Evolutionary conservation across 2,329 filamentous ascomycete genomes (phyloP).

Genomic region (Mycocentrospora acerina): DNA sequence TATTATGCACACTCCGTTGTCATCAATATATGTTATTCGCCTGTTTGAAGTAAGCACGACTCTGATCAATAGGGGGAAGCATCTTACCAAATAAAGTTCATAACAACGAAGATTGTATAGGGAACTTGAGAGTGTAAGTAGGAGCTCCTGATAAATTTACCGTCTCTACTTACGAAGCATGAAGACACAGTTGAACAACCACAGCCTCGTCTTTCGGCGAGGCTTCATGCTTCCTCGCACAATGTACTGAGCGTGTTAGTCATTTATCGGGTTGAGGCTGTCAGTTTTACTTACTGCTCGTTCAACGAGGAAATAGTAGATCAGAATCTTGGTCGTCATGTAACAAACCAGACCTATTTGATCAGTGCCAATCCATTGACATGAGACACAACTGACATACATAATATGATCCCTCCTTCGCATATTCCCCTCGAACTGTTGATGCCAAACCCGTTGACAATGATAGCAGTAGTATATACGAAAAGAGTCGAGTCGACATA

Average conservation of each 20-base stretch:
- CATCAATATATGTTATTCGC: slow-evolving; percentile 58
- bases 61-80: slow-evolving; percentile 4
- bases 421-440: slow-evolving; percentile 56
- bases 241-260: slow-evolving; percentile 50
- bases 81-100: slow-evolving; percentile 62
- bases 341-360: slow-evolving; percentile 57
- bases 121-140: slow-evolving; percentile 22
- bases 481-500: slow-evolving; percentile 64
- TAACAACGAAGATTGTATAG: slow-evolving; percentile 49
- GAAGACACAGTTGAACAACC: slow-evolving; percentile 62
- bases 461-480: slow-evolving; percentile 58
- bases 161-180: slow-evolving; percentile 50
- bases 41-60: slow-evolving; percentile 43
- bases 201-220: slow-evolving; percentile 59
- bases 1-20: slow-evolving; percentile 59
- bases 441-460: slow-evolving; percentile 60
- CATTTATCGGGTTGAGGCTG: not conserved
- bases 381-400: slow-evolving; percentile 30
- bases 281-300: slow-evolving; percentile 53
- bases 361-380: not conserved
- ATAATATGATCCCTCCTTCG: slow-evolving; percentile 61
- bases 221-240: slow-evolving; percentile 56
- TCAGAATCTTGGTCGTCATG: slow-evolving; percentile 64
- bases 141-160: not conserved
- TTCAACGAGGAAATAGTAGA: slow-evolving; percentile 67